phyloP scores from a whole-genome alignment of 192 early-diverging fungal genomes.

The Rhizophagus clarus region DNA sequence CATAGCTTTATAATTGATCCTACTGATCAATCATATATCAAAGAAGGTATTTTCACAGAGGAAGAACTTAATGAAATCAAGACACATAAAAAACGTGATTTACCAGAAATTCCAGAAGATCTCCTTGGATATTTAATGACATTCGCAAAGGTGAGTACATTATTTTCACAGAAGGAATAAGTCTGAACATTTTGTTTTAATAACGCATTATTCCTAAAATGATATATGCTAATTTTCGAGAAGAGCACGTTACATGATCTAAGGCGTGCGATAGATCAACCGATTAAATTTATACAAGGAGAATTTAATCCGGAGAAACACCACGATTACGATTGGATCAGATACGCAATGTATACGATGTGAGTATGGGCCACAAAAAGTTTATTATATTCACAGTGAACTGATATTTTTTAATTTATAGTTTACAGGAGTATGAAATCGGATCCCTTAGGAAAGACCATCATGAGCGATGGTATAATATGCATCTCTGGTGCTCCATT shows the following conservation, averaged over 20 bases:
- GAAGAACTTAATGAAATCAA: constrained; percentile 5
- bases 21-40: background rate
- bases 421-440: background rate
- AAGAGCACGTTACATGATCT: background rate
- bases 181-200: background rate
- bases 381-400: background rate
- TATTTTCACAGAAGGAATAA: background rate
- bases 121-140: constrained; percentile 8
- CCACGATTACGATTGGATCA: constrained; percentile 24
- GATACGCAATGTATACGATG: constrained; percentile 19
- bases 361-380: constrained; percentile 8
- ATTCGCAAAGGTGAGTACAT: background rate
- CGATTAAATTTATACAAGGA: constrained; percentile 3
- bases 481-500: background rate
- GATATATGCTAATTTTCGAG: background rate
- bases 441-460: background rate
- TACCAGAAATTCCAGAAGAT: constrained; percentile 24
- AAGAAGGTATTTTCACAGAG: constrained; percentile 16
- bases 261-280: background rate
- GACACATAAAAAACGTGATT: background rate
- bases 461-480: constrained; percentile 16
- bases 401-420: background rate
- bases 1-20: constrained; percentile 36
- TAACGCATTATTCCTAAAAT: background rate
- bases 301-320: constrained; percentile 16